A percentile compares a stretch with the other conserved stretches of the same genome.
Evolutionary conservation across 2,329 filamentous ascomycete genomes (phyloP).

Genomic region (Orbilia quercus): DNA sequence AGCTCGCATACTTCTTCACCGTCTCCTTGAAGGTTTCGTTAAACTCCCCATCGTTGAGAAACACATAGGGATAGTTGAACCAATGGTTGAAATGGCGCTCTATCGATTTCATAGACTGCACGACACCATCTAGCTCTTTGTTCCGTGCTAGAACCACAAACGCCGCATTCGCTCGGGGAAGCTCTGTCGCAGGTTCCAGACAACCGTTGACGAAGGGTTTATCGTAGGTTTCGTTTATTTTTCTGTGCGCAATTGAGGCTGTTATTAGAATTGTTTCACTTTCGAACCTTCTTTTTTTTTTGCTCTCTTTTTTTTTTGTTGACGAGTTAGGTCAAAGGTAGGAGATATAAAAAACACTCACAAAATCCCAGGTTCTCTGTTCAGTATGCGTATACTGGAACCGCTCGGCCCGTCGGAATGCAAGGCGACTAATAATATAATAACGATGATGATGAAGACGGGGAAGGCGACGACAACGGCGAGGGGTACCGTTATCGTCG

Average conservation of each 20-base stretch:
- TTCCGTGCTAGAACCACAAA: conserved; percentile 96
- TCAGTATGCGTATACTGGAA: conserved; percentile 64
- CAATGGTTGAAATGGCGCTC: conserved; percentile 99
- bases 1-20: conserved; percentile 89
- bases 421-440: conserved; percentile 86
- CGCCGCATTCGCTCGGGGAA: conserved; percentile 88
- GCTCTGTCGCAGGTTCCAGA: conserved; percentile 77
- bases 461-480: conserved; percentile 94
- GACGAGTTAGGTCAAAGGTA: conserved; percentile 24
- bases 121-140: conserved; percentile 93
- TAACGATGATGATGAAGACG: conserved; percentile 87
- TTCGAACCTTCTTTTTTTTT: background rate
- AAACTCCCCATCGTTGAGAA: conserved; percentile 97
- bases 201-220: conserved; percentile 96
- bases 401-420: conserved; percentile 80
- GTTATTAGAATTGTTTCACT: conserved; percentile 39
- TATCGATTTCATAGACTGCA: conserved; percentile 97
- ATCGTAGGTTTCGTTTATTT: conserved; percentile 97
- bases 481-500: conserved; percentile 88
- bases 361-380: conserved; percentile 40
- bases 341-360: conserved; percentile 56
- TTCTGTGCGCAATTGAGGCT: conserved; percentile 68
- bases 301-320: conserved; percentile 1
- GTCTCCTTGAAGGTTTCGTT: conserved; percentile 91
- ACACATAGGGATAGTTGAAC: conserved; percentile 98